A percentile compares a stretch with the other conserved stretches of the same genome.
These are phyloP conservation scores for Penicillium sp. DNA, from an alignment of 2,329 filamentous ascomycete genomes.

Conservation along the genomic window DNA sequence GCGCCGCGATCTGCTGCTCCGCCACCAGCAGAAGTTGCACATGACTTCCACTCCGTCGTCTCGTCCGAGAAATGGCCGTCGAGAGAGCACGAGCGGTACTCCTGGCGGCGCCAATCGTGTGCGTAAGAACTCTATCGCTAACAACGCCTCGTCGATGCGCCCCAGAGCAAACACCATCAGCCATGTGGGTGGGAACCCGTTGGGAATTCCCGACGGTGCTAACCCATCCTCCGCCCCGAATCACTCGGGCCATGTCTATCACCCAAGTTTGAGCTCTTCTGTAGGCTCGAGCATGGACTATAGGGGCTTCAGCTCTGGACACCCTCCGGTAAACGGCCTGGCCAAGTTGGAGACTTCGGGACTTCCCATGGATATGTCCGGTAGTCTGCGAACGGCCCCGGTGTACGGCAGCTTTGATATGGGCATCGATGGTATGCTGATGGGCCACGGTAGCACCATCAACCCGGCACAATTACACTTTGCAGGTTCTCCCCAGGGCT, in stretches of 20 bases:
- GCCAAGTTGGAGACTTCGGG: slow-evolving; percentile 79
- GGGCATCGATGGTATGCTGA: slow-evolving; percentile 68
- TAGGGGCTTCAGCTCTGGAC: slow-evolving; percentile 59
- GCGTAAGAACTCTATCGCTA: slow-evolving; percentile 86
- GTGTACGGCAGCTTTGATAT: slow-evolving; percentile 68
- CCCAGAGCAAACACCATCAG: slow-evolving; percentile 95
- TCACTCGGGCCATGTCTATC: slow-evolving; percentile 59
- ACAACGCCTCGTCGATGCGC: slow-evolving; percentile 63
- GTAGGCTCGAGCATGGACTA: slow-evolving; percentile 59
- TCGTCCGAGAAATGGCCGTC: slow-evolving; percentile 74
- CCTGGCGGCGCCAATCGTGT: slow-evolving; percentile 67
- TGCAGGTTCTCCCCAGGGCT: slow-evolving; percentile 67
- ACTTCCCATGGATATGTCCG: slow-evolving; percentile 64
- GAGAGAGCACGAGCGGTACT: slow-evolving; percentile 77
- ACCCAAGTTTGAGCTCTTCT: slow-evolving; percentile 69
- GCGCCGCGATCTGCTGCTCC: slow-evolving; percentile 81
- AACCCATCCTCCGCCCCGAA: slow-evolving; percentile 27
- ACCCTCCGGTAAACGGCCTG: slow-evolving; percentile 62
- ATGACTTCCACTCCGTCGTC: slow-evolving; percentile 86
- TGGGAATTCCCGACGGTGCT: slow-evolving; percentile 58
- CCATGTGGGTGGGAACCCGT: slow-evolving; percentile 75
- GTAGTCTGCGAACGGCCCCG: slow-evolving; percentile 76
- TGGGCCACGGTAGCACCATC: slow-evolving; percentile 62
- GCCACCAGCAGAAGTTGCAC: slow-evolving; percentile 98
- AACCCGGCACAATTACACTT: slow-evolving; percentile 75